Percentiles rank a stretch among this genome's conserved stretches.
These are phyloP conservation scores for Leccinum obscurum DNA, from an alignment of 768 basidiomycete species.

Conservation along the genomic window DNA sequence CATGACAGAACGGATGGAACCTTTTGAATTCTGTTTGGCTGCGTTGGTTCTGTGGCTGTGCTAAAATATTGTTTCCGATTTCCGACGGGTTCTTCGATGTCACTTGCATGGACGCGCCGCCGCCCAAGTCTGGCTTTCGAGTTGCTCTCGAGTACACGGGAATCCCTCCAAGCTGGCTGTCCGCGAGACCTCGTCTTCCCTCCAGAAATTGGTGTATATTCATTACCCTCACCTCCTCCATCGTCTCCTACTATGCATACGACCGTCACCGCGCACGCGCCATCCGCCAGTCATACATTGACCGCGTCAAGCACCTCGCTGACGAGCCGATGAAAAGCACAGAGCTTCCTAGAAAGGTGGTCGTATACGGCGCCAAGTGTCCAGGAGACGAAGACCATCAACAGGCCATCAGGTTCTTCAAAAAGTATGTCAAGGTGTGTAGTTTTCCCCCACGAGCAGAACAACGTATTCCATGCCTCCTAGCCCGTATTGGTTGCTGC, in stretches of 20 bases:
- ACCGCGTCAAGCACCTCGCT: conserved; percentile 76
- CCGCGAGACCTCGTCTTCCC: conserved; percentile 82
- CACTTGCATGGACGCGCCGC: conserved; percentile 13
- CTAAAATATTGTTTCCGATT: conserved; percentile 19
- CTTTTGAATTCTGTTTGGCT: conserved; percentile 13
- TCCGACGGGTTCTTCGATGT: conserved; percentile 10
- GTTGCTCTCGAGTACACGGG: conserved; percentile 68
- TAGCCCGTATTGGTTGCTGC: conserved; percentile 95
- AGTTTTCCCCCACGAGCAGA: conserved; percentile 13
- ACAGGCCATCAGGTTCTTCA: conserved; percentile 83
- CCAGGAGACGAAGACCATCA: conserved; percentile 94
- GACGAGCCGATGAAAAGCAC: conserved; percentile 64
- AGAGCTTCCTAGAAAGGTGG: conserved; percentile 75
- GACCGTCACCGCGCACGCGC: conserved; percentile 80
- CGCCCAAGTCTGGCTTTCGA: conserved; percentile 52
- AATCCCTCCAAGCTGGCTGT: conserved; percentile 74
- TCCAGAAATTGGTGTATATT: conserved; percentile 96
- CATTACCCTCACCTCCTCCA: conserved; percentile 68
- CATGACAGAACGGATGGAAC: conserved; percentile 38
- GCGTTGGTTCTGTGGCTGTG: conserved; percentile 31
- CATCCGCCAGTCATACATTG: conserved; percentile 77
- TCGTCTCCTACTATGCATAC: conserved; percentile 76
- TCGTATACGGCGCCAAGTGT: conserved; percentile 87
- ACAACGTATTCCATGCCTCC: conserved; percentile 4
- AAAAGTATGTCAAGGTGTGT: conserved; percentile 94